Conservation (phyloP, 768 basidiomycete genomes). For the Hydnomerulius pinastri region DNA sequence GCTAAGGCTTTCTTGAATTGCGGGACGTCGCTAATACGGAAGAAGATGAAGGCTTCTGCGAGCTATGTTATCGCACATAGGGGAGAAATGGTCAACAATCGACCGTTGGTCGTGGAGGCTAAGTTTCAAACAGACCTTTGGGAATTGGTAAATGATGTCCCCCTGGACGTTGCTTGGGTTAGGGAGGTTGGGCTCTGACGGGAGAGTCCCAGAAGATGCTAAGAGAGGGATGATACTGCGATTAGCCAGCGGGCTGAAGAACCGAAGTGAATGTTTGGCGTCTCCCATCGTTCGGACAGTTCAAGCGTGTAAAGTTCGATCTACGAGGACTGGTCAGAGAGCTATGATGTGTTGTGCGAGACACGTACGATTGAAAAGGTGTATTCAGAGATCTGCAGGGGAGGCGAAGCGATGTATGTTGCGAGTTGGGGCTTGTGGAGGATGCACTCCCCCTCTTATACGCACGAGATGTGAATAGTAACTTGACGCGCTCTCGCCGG, state of each 20-base stretch:
- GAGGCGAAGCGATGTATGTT: no score
- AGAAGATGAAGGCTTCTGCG: slow-evolving; percentile 6
- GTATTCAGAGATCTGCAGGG: no score
- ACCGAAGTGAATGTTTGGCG: neutral
- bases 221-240: slow-evolving; percentile 4
- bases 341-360: no score
- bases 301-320: no score
- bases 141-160: slow-evolving; percentile 3
- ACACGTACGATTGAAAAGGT: no score
- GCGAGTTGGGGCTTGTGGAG: no score
- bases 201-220: neutral
- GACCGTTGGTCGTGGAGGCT: neutral
- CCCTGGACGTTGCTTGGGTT: slow-evolving; percentile 4
- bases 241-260: neutral
- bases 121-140: neutral
- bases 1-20: slow-evolving; percentile 1
- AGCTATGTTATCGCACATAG: slow-evolving; percentile 2
- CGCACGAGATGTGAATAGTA: no score
- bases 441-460: no score
- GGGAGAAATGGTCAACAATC: neutral
- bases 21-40: slow-evolving; percentile 3
- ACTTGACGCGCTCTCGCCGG: no score
- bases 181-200: neutral
- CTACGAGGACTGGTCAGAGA: no score
- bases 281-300: no score